Evolutionary conservation across 805 yeast genomes (phyloP), one percentile per base, ranked within the genome.

Genomic region (Metschnikowia santaceciliae): DNA sequence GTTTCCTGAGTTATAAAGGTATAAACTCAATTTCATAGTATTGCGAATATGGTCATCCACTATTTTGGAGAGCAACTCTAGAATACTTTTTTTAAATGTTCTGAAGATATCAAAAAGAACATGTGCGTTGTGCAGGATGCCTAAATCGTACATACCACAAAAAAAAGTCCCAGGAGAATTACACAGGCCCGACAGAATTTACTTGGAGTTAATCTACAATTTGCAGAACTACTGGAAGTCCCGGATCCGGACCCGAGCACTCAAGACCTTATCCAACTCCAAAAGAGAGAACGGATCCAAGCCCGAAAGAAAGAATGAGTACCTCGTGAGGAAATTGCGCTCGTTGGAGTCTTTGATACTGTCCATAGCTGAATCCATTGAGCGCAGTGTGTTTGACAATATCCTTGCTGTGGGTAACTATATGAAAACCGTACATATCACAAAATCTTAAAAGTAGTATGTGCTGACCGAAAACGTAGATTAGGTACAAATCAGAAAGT

Each of bases 171-270:
- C 90, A 1, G 68, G 70, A 32, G 94, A 88, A 47, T 76, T 94
- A 51, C 91, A 91, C 35, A 76, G 98, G 52, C 87, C 96, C 0
- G 99, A 94, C 64, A 81, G 90, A 60, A 71, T 94, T 5, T 95
- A 82, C 62, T 70, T 94, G 56, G 96, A 88, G 61, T 75, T 91
- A 48, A 84, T 90, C 61, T 88, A 84, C 65, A 90, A 94, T 59
- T 70, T 94, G 60, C 87, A 87, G 57, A 83, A 83, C 55, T 94
- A 94, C 66, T 95, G 99, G 99, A 80, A 84, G 54, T 82, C 96
- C 1, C 80, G 99, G 65, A 86, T 92, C 1, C 80, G 99, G 65
- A 86, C 91, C 70, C 74, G 96, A 54, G 96, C 97, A 0, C 67
- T 94, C 48, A 74, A 82, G 45, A 77, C 91, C 14, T 76, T 83